Evolutionary conservation across 306 rosid species (phyloP), one percentile per base, ranked within the genome.

Genomic region (Hippophae gyantsensis): DNA sequence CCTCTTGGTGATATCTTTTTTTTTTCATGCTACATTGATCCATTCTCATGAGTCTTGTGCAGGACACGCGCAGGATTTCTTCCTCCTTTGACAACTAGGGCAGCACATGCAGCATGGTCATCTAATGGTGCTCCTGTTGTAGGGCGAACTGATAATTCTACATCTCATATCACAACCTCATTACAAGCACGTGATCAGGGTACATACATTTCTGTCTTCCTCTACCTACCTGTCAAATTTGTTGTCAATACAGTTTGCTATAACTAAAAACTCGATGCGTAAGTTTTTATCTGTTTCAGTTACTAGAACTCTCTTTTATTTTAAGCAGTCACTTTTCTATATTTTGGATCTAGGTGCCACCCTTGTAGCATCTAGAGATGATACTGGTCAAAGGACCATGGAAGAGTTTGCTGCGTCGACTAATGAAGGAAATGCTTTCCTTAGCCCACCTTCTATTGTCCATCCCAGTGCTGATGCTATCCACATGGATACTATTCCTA

Each of bases 71-170:
- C 68, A 42, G 89, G 87, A 61, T 80, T 50, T n/a, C 69, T 85
- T 67, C 95, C 92, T 70, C 80, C 95, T 56, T 68, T 92, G 66
- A 79, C 89, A 43, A 76, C 82, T 32, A 80, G 96, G 75, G 95
- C 87, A 74, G 74, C 95, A 52, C 81, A 60, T 78, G 93, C 96
- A 63, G 95, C 95, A 56, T 92, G 96, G 98, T 83, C 87, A 62
- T 64, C 84, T 40, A 64, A 64, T 57, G 58, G 61, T 64, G 82
- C 60, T 50, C 80, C 61, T 73, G 64, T 52, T 71, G 54, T 52
- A 43, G 75, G 70, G 50, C 64, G 43, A 12, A 46, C 51, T 27
- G 67, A n/a, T 68, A 73, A 45, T 73, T 51, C 76, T 56, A 62
- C 42, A 6, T 14, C 62, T 54, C 83, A 48, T 49, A 58, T 43